Percentiles rank a stretch among this genome's conserved stretches.
Evolutionary conservation across 2,329 filamentous ascomycete species (phyloP).

Genomic region (Nothopassalora personata): DNA sequence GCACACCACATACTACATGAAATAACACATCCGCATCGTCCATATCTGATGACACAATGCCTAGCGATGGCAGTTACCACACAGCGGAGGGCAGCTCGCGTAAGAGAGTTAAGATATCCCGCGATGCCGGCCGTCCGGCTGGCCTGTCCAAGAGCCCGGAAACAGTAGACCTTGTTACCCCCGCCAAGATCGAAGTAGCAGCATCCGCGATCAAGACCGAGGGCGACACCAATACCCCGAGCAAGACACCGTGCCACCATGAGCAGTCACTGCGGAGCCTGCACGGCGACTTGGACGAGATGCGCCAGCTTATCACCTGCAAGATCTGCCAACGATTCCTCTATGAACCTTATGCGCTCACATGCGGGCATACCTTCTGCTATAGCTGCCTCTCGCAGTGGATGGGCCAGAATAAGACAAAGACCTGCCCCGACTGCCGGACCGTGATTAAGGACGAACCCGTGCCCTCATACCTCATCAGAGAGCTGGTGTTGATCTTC

Average conservation of each 20-base stretch:
- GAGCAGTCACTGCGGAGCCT: slow-evolving; percentile 24
- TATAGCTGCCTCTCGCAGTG: slow-evolving; percentile 49
- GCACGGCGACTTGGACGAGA: slow-evolving; percentile 52
- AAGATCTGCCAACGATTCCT: slow-evolving; percentile 64
- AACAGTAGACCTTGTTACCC: slow-evolving; percentile 8
- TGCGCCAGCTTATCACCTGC: slow-evolving; percentile 59
- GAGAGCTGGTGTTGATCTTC: slow-evolving; percentile 61
- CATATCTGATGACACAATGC: slow-evolving; percentile 5
- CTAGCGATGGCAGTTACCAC: slow-evolving; percentile 12
- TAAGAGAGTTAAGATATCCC: slow-evolving; percentile 23
- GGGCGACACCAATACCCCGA: not conserved
- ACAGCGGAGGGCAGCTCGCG: slow-evolving; percentile 19
- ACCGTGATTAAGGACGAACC: slow-evolving; percentile 54
- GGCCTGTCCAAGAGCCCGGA: slow-evolving; percentile 6
- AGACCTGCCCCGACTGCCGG: slow-evolving; percentile 65
- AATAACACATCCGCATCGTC: not conserved
- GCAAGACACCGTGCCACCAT: slow-evolving; percentile 17
- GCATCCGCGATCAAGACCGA: not conserved
- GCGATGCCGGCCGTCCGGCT: slow-evolving; percentile 12
- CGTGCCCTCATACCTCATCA: slow-evolving; percentile 60
- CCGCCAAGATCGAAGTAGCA: slow-evolving; percentile 4
- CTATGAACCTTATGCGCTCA: slow-evolving; percentile 64
- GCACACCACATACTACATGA: not conserved
- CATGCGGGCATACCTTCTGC: slow-evolving; percentile 67
- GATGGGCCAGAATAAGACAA: slow-evolving; percentile 56